These are phyloP conservation scores for Leccinum truebloodii DNA, from an alignment of 768 basidiomycete genomes.

Conservation along the genomic window DNA sequence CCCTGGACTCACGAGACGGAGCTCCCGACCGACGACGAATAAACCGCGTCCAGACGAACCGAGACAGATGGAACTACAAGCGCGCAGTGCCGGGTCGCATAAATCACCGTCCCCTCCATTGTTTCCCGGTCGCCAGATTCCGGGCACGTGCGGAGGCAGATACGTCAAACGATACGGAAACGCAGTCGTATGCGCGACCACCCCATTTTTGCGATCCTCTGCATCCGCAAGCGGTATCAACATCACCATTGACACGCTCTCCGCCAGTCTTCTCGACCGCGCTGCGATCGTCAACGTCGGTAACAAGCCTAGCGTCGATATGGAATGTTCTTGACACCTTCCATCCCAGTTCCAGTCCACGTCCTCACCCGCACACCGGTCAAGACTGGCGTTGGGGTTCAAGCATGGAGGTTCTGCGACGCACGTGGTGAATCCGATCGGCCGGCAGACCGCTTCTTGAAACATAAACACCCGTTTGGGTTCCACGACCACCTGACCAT, in stretches of 20 bases:
- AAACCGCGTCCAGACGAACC: constrained; percentile 33
- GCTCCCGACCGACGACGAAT: constrained; percentile 25
- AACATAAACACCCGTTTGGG: constrained; percentile 30
- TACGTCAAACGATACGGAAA: constrained; percentile 27
- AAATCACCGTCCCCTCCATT: background rate
- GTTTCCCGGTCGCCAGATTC: background rate
- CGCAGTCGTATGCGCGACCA: background rate
- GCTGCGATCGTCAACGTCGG: constrained; percentile 31
- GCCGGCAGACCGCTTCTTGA: constrained; percentile 23
- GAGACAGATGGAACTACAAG: constrained; percentile 23
- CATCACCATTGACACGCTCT: constrained; percentile 26
- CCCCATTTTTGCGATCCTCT: background rate
- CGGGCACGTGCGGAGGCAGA: constrained; percentile 10
- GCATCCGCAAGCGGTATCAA: constrained; percentile 22
- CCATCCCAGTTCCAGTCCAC: background rate
- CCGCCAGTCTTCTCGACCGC: constrained; percentile 13
- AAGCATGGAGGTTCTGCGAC: background rate
- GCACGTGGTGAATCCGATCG: constrained; percentile 32
- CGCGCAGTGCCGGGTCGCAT: background rate
- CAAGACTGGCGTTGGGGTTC: background rate
- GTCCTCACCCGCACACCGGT: background rate
- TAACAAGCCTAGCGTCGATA: background rate
- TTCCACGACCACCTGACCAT: constrained; percentile 23
- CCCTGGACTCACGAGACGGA: constrained; percentile 26
- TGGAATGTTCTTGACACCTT: background rate